phyloP scores from a whole-genome alignment of 306 rosid genomes.

The Luffa aegyptiaca region DNA sequence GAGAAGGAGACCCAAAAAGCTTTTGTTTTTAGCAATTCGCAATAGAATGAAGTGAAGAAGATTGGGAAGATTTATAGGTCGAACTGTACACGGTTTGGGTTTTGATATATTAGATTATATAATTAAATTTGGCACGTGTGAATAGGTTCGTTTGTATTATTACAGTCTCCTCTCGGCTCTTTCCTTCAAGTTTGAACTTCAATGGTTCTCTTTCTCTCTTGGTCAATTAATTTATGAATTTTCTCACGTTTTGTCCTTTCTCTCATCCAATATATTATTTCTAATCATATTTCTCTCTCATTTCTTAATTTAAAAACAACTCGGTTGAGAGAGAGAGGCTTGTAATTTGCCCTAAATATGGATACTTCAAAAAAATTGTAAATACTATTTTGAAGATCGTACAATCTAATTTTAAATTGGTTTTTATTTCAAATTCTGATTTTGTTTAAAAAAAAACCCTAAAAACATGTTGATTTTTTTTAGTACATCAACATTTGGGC shows the following conservation, averaged over 20 bases:
- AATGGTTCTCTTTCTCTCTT: neutral
- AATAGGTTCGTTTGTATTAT: neutral
- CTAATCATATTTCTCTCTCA: too few relatives aligned
- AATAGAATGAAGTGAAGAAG: neutral
- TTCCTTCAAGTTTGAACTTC: neutral
- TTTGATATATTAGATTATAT: neutral
- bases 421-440: too few relatives aligned
- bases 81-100: neutral
- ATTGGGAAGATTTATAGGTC: neutral
- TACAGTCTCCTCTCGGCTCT: neutral
- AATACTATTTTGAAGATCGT: too few relatives aligned
- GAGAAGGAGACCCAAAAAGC: neutral
- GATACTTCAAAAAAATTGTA: too few relatives aligned
- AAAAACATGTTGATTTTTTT: too few relatives aligned
- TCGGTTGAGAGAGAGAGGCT: too few relatives aligned
- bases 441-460: too few relatives aligned
- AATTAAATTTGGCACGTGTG: neutral
- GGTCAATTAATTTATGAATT: neutral
- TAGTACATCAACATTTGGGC: too few relatives aligned
- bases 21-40: neutral
- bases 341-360: too few relatives aligned
- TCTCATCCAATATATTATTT: neutral
- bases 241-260: neutral
- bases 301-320: too few relatives aligned
- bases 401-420: too few relatives aligned